Evolutionary conservation across 352 stramenopile genomes (phyloP).

Genomic region (Globisporangium parvum): DNA sequence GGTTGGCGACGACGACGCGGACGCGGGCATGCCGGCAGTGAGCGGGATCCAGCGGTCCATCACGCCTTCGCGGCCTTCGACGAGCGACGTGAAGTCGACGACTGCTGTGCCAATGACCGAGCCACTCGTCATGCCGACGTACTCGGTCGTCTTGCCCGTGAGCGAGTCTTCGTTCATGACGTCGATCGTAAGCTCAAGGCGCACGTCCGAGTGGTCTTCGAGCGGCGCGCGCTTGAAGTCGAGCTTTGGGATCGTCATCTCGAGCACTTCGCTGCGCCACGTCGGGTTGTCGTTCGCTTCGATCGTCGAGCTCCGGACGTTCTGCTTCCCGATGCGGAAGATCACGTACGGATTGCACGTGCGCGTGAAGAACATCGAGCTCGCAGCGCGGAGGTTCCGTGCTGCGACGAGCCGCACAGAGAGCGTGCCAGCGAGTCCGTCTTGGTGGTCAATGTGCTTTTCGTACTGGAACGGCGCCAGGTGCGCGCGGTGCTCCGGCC

Average conservation of each 20-base stretch:
- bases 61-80: conserved; percentile 76
- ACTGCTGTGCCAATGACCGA: conserved; percentile 68
- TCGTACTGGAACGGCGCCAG: conserved; percentile 65
- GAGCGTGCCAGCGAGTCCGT: conserved; percentile 61
- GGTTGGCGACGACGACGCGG: too few species aligned
- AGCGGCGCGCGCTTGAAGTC: conserved; percentile 48
- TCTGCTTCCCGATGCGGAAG: conserved; percentile 72
- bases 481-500: conserved; percentile 24
- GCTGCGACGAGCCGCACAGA: conserved; percentile 69
- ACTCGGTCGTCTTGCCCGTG: conserved; percentile 68
- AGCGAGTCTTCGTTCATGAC: conserved; percentile 82
- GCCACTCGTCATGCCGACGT: conserved; percentile 68
- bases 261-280: conserved; percentile 65
- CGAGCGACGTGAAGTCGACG: conserved; percentile 60
- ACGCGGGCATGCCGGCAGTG: conserved; percentile 27
- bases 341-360: conserved; percentile 85
- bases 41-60: conserved; percentile 77
- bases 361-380: conserved; percentile 80
- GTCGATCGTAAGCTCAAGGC: conserved; percentile 68
- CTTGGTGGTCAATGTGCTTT: conserved; percentile 74
- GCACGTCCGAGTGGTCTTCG: conserved; percentile 63
- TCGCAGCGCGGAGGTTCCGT: conserved; percentile 55
- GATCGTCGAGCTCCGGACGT: conserved; percentile 62
- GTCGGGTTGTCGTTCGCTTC: conserved; percentile 63
- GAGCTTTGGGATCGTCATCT: conserved; percentile 73